These are phyloP conservation scores for Geranium brycei DNA, from an alignment of 345 rosid species.

Conservation along the genomic window DNA sequence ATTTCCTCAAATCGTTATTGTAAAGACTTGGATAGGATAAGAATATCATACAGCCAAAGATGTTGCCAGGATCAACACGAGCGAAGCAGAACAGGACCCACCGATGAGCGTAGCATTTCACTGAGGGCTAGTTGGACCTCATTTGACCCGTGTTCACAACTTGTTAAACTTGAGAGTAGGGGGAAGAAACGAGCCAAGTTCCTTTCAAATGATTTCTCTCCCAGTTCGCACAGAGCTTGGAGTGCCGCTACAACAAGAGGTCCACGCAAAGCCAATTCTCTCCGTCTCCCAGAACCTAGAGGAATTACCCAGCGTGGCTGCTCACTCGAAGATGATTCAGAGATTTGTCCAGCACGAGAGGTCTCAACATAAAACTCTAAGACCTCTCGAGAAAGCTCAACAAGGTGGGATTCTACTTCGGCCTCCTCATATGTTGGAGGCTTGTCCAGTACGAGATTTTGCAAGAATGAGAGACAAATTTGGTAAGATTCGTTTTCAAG, in stretches of 20 bases:
- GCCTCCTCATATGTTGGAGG: constrained; percentile 40
- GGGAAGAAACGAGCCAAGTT: constrained; percentile 63
- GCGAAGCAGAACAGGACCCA: constrained; percentile 68
- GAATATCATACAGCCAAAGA: background rate
- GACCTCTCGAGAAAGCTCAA: constrained; percentile 60
- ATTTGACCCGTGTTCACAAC: constrained; percentile 85
- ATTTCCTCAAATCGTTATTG: background rate
- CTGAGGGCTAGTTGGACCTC: constrained; percentile 89
- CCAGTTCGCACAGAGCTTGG: constrained; percentile 72
- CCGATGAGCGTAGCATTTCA: constrained; percentile 69
- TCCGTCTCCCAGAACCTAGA: constrained; percentile 72
- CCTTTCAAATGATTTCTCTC: constrained; percentile 60
- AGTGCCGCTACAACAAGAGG: constrained; percentile 69
- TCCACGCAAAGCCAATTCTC: constrained; percentile 72
- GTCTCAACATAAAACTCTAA: constrained; percentile 56
- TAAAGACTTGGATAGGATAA: background rate
- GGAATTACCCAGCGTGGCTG: constrained; percentile 61
- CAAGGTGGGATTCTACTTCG: constrained; percentile 55
- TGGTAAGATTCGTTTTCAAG: constrained; percentile 93
- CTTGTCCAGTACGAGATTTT: constrained; percentile 53
- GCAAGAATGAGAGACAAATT: constrained; percentile 80
- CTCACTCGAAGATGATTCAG: constrained; percentile 25
- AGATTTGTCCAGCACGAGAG: constrained; percentile 27
- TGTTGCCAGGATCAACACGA: constrained; percentile 34
- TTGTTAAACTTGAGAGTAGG: constrained; percentile 57